These are phyloP conservation scores for Tetrahymena malaccensis DNA, from an alignment of 73 alveolate genomes.

Conservation along the genomic window DNA sequence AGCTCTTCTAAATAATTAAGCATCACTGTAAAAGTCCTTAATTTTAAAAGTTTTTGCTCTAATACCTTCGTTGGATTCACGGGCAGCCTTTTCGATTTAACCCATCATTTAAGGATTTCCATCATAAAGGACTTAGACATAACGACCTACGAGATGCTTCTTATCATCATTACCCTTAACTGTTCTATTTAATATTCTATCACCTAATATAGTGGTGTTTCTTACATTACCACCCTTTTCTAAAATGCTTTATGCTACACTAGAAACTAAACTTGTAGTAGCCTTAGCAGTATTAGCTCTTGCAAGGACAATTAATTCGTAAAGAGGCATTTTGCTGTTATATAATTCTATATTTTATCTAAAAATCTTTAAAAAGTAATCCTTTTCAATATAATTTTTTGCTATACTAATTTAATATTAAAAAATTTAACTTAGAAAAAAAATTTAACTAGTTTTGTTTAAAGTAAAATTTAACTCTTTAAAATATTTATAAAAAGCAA, in stretches of 20 bases:
- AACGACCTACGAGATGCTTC: neutral
- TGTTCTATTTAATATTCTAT: neutral
- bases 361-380: neutral
- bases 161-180: neutral
- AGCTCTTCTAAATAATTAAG: neutral
- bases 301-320: neutral
- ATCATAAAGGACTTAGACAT: neutral
- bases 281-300: neutral
- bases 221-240: neutral
- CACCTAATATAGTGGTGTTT: neutral
- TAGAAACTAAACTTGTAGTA: neutral
- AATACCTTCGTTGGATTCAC: neutral
- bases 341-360: neutral
- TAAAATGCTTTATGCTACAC: neutral
- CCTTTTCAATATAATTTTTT: neutral
- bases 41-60: neutral
- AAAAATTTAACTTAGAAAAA: neutral
- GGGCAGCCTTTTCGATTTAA: neutral
- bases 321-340: neutral
- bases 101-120: neutral
- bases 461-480: neutral
- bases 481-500: too few species aligned
- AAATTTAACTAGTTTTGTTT: neutral
- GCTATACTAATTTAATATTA: neutral
- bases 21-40: neutral